These are phyloP conservation scores for Jamesozyma piceae DNA, from an alignment of 805 yeast genomes.

Conservation along the genomic window DNA sequence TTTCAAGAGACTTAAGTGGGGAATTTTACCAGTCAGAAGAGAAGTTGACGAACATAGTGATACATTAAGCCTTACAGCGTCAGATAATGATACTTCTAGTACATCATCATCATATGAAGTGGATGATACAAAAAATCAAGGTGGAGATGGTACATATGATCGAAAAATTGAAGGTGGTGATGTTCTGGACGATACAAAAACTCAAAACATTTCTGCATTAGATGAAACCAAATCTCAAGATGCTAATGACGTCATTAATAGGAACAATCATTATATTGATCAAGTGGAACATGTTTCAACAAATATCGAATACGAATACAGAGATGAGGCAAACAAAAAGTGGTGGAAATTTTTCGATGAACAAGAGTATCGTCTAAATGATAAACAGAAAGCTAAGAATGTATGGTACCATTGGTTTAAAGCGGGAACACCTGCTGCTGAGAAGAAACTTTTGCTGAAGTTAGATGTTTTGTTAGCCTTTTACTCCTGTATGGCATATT, in stretches of 20 bases:
- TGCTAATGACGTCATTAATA: not conserved
- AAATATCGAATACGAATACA: constrained; percentile 29
- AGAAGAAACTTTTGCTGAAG: constrained; percentile 37
- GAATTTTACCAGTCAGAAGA: constrained; percentile 28
- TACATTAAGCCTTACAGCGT: not conserved
- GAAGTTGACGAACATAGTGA: constrained; percentile 14
- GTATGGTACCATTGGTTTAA: constrained; percentile 51
- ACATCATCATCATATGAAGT: not conserved
- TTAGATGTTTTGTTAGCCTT: constrained; percentile 43
- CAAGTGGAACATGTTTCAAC: not conserved
- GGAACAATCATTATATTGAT: not conserved
- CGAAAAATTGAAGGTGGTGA: too few relatives aligned
- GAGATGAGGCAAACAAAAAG: constrained; percentile 45
- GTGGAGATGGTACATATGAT: too few relatives aligned
- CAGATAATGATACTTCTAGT: not conserved
- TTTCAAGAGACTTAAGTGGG: constrained; percentile 28
- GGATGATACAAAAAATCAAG: not conserved
- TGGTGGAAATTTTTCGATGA: constrained; percentile 56
- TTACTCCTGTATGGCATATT: constrained; percentile 51
- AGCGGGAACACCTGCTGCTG: constrained; percentile 38
- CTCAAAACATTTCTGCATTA: too few relatives aligned
- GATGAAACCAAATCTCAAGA: not conserved
- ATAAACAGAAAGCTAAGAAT: constrained; percentile 20
- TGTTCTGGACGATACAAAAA: too few relatives aligned
- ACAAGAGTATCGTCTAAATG: constrained; percentile 46